Conservation (phyloP, 192 early-diverging fungal species). For the Helicostylum pulchrum region DNA sequence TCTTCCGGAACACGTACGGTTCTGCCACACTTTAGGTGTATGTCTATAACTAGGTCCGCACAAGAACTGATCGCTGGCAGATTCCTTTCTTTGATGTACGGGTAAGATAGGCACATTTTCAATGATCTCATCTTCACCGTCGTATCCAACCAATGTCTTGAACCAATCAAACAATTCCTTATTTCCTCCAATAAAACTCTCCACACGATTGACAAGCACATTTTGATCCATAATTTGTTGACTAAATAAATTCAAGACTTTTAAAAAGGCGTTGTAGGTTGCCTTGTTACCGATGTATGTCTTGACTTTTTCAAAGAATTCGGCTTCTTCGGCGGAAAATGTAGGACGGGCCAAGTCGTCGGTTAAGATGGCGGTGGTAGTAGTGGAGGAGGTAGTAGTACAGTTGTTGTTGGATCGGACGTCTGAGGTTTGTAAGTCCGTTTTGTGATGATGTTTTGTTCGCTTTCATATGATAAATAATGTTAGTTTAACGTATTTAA, state of each 20-base stretch:
- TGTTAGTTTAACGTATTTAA: not conserved
- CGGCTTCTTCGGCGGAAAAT: slow-evolving; percentile 74
- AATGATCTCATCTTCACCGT: slow-evolving; percentile 63
- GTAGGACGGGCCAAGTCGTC: slow-evolving; percentile 15
- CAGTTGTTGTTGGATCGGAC: slow-evolving; percentile 3
- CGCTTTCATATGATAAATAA: not conserved
- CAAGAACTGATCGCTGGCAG: not conserved
- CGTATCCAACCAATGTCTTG: slow-evolving; percentile 79
- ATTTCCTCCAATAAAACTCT: slow-evolving; percentile 78
- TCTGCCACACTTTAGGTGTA: slow-evolving; percentile 25
- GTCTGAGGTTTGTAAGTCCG: slow-evolving; percentile 16
- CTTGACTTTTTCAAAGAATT: slow-evolving; percentile 93
- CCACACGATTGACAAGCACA: slow-evolving; percentile 80
- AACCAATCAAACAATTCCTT: slow-evolving; percentile 92
- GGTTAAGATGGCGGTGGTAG: not conserved
- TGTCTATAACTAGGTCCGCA: slow-evolving; percentile 67
- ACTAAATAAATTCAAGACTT: slow-evolving; percentile 89
- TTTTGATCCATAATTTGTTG: slow-evolving; percentile 90
- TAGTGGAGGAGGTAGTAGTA: not conserved
- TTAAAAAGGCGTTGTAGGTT: slow-evolving; percentile 94
- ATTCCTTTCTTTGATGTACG: not conserved
- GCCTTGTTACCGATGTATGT: slow-evolving; percentile 79
- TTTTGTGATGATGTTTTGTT: slow-evolving; percentile 11
- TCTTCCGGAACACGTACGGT: slow-evolving; percentile 76
- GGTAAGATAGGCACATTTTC: slow-evolving; percentile 60